Conservation (phyloP, 1,284 basidiomycete genomes). For the Porogramme epimiltina region DNA sequence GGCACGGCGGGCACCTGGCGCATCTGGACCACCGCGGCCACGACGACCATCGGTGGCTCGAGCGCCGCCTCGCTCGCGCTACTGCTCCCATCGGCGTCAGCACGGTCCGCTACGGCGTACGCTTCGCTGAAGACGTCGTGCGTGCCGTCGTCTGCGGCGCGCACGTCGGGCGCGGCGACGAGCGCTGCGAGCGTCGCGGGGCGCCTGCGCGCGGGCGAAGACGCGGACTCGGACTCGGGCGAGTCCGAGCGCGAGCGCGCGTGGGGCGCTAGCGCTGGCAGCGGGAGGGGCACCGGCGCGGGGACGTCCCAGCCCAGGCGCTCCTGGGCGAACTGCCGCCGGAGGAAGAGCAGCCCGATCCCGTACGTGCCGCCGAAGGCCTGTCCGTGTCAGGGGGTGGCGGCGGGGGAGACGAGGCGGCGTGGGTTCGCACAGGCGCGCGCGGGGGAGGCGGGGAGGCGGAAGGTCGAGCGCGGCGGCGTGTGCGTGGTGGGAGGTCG, state of each 20-base stretch:
- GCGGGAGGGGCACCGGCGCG: constrained; percentile 6
- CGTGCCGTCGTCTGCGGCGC: constrained; percentile 21
- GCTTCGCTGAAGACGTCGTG: constrained; percentile 20
- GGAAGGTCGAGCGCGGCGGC: neutral
- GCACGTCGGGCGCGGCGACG: neutral
- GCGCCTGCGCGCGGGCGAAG: neutral
- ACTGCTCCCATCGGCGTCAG: constrained; percentile 2
- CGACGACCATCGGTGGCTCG: neutral
- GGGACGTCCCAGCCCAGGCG: constrained; percentile 31
- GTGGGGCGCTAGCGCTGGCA: constrained; percentile 1
- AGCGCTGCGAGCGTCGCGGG: neutral
- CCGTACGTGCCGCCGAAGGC: constrained; percentile 45
- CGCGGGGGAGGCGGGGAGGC: neutral
- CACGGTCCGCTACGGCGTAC: constrained; percentile 1
- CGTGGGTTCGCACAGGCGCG: neutral
- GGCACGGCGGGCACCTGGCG: constrained; percentile 22
- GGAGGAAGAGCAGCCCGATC: constrained; percentile 46
- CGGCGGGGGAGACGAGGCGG: too few species aligned
- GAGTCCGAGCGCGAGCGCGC: constrained; percentile 1
- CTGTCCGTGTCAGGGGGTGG: too few species aligned
- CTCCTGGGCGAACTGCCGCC: constrained; percentile 51
- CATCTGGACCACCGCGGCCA: constrained; percentile 19
- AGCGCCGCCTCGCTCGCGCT: neutral
- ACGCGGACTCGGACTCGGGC: neutral
- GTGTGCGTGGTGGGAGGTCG: neutral